A percentile compares a stretch with the other conserved stretches of the same genome.
Evolutionary conservation across 2,329 filamentous ascomycete genomes (phyloP).

Genomic region (Penicillium palitans): DNA sequence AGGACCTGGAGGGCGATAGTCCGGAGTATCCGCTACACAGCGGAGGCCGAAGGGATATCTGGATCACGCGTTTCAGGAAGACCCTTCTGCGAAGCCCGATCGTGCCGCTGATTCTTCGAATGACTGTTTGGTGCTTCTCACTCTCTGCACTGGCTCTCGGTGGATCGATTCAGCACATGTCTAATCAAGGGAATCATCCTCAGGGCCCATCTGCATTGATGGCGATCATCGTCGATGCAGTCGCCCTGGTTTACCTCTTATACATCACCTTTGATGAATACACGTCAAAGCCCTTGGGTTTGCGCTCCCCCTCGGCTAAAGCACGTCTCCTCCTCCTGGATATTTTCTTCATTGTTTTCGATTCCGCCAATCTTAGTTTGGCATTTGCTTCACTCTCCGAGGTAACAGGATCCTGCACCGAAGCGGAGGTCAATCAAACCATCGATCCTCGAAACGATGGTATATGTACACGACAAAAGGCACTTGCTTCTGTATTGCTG

Average conservation of each 20-base stretch:
- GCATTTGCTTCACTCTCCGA: slow-evolving; percentile 80
- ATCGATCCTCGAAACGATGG: slow-evolving; percentile 40
- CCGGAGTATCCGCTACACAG: slow-evolving; percentile 52
- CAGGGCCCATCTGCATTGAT: slow-evolving; percentile 79
- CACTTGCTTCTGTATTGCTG: slow-evolving; percentile 74
- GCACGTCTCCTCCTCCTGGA: slow-evolving; percentile 87
- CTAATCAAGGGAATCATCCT: slow-evolving; percentile 48
- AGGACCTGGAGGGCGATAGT: slow-evolving; percentile 49
- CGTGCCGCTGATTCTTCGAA: slow-evolving; percentile 78
- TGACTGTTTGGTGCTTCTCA: slow-evolving; percentile 80
- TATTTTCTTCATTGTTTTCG: slow-evolving; percentile 95
- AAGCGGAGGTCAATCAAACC: slow-evolving; percentile 39
- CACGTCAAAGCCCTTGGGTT: slow-evolving; percentile 84
- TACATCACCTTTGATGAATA: slow-evolving; percentile 98
- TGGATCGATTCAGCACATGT: slow-evolving; percentile 67
- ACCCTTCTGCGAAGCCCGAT: slow-evolving; percentile 77
- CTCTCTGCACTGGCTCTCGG: slow-evolving; percentile 78
- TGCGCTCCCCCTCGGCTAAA: slow-evolving; percentile 81
- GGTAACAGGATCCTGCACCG: slow-evolving; percentile 60
- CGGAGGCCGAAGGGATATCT: slow-evolving; percentile 53
- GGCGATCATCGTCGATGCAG: slow-evolving; percentile 82
- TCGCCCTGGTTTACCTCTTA: slow-evolving; percentile 84
- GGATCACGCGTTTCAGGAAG: slow-evolving; percentile 63
- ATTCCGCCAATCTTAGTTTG: slow-evolving; percentile 86
- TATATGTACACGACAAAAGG: slow-evolving; percentile 66